Evolutionary conservation across 352 stramenopile species (phyloP), one percentile per base, ranked within the genome.

Genomic region (Phytopythium cucurbitacearum): DNA sequence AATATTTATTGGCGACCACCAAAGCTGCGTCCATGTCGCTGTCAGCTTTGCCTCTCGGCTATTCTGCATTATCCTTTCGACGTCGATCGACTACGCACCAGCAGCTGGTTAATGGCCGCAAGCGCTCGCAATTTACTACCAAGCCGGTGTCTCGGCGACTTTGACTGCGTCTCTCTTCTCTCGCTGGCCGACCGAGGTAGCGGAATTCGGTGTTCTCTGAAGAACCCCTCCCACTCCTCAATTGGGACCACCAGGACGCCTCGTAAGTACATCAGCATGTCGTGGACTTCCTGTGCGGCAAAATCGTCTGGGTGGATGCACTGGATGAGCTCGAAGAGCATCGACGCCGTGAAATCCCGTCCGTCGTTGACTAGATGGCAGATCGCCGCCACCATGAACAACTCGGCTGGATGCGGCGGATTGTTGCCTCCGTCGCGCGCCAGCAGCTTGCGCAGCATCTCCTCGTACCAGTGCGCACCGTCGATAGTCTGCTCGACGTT

Each of bases 351-450:
- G 51, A 91, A 76, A 10, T 62, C 59, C n/a, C 70, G 69, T 9
- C 80, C 78, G 28, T 68, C 62, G 32, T 73, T 72, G 8, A 69
- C 60, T 6, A 79, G 53, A 9, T 51, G 60, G 13, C 76, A 69
- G 44, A 89, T 77, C 21, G 65, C 74, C 41, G 80, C 63, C 28
- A 85, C 40, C 21, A 86, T 42, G 48, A 91, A 86, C 11, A 65
- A 16, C 48, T 87, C 76, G 13, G 78, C 76, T 9, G 78, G 60
- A 15, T 80, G 75, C 12, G 68, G 61, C 34, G 57, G 33, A 9
- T 43, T 39, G 35, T 13, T 48, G 13, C 52, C 12, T 33, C 38
- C 40, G 54, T 86, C 73, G 33, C 73, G 69, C 10, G 51, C 56
- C 38, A 86, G 35, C 36, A 90, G 53, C 4, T 74, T 64, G 7